Evolutionary conservation across 306 rosid species (phyloP).

Genomic region (Alnus glutinosa): DNA sequence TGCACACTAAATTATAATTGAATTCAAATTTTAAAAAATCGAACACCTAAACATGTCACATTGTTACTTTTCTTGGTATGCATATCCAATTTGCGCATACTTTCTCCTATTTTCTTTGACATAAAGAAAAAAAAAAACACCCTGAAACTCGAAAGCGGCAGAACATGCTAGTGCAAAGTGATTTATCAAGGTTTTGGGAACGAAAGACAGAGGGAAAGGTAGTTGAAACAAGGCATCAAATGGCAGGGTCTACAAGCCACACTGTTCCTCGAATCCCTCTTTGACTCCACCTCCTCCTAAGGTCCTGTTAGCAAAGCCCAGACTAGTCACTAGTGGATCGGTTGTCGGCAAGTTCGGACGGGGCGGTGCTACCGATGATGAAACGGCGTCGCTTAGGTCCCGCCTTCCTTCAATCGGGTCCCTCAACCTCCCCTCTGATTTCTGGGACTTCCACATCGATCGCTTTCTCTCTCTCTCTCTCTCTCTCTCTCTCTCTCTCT

Average conservation of each 20-base stretch:
- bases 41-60: too few species aligned
- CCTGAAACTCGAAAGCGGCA: too few species aligned
- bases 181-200: not conserved
- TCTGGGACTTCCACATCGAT: conserved; percentile 88
- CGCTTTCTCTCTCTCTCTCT: conserved; percentile 59
- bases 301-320: conserved; percentile 79
- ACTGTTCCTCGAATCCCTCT: conserved; percentile 43
- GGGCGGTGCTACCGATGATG: conserved; percentile 60
- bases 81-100: too few species aligned
- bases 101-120: too few species aligned
- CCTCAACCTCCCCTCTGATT: conserved; percentile 85
- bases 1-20: too few species aligned
- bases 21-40: too few species aligned
- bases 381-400: conserved; percentile 59
- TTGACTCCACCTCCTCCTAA: conserved; percentile 62
- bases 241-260: conserved; percentile 25
- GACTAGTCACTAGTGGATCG: conserved; percentile 57
- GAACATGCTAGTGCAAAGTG: too few species aligned
- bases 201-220: not conserved
- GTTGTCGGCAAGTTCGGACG: conserved; percentile 57
- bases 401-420: conserved; percentile 84
- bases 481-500: not conserved
- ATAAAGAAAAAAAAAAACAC: too few species aligned
- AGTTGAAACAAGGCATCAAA: not conserved
- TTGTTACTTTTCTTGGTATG: too few species aligned